These are phyloP conservation scores for Phytophthora cactorum DNA, from an alignment of 352 stramenopile genomes.

Conservation along the genomic window DNA sequence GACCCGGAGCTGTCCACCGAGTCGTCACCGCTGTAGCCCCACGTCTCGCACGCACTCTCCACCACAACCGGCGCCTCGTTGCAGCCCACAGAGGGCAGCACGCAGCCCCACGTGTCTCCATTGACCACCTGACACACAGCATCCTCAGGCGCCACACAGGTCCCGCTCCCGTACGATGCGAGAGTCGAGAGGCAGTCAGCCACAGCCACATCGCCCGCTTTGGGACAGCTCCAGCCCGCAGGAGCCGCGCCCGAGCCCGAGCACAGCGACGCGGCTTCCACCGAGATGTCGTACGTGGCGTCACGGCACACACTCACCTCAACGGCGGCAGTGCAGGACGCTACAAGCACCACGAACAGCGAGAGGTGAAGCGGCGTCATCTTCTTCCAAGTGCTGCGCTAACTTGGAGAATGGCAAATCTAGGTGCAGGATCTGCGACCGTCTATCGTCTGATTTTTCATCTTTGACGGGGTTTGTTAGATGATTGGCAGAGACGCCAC, in stretches of 20 bases:
- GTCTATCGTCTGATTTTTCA: constrained; percentile 25
- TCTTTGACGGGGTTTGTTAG: constrained; percentile 14
- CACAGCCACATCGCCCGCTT: constrained; percentile 40
- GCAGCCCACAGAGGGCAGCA: constrained; percentile 49
- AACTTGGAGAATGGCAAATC: constrained; percentile 15
- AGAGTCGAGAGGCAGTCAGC: constrained; percentile 47
- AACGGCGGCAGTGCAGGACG: constrained; percentile 8
- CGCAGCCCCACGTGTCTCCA: constrained; percentile 48
- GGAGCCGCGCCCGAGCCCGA: constrained; percentile 35
- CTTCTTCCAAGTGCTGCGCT: neutral
- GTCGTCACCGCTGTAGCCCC: constrained; percentile 39
- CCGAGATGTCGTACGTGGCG: constrained; percentile 45
- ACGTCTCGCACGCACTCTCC: constrained; percentile 34
- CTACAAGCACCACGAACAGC: constrained; percentile 16
- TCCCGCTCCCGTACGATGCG: constrained; percentile 28
- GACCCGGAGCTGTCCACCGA: constrained; percentile 24
- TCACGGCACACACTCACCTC: constrained; percentile 55
- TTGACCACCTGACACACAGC: constrained; percentile 43
- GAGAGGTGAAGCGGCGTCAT: constrained; percentile 24
- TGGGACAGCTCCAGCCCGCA: constrained; percentile 40
- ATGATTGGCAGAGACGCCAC: constrained; percentile 17
- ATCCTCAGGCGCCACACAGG: constrained; percentile 46
- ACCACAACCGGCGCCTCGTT: constrained; percentile 2
- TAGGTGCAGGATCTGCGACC: constrained; percentile 11
- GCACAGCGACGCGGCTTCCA: constrained; percentile 30